A percentile compares a stretch with the other conserved stretches of the same genome.
Conservation (phyloP, 2,329 filamentous ascomycete species). For the Tolypocladium inflatum region DNA sequence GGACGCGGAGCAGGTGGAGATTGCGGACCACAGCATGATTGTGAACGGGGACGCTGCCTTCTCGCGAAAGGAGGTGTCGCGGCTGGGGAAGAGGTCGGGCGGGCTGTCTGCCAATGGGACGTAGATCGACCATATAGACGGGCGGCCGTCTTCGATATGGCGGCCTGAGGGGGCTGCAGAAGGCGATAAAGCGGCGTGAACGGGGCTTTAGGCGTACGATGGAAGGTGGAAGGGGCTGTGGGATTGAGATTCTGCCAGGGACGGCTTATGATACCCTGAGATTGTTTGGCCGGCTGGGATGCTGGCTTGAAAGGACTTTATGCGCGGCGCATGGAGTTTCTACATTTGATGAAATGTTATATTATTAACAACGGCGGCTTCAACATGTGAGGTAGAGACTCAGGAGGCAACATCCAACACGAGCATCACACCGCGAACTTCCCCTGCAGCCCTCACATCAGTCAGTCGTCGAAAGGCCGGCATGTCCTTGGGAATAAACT, state of each 20-base stretch:
- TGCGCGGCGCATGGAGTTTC: neutral
- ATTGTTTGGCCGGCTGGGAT: neutral
- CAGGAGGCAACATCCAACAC: no score
- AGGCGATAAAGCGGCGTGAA: neutral
- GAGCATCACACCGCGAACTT: no score
- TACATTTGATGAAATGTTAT: neutral
- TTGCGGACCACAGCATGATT: constrained; percentile 55
- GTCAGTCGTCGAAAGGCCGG: no score
- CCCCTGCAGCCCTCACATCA: no score
- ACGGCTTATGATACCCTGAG: neutral
- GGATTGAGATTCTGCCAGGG: neutral
- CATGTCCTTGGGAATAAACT: no score
- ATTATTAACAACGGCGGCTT: no score
- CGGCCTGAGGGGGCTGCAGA: neutral
- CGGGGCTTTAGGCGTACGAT: neutral
- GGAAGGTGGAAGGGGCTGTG: neutral
- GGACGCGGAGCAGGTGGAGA: constrained; percentile 34
- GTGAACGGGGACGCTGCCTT: constrained; percentile 48
- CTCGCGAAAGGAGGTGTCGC: constrained; percentile 42
- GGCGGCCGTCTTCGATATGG: neutral
- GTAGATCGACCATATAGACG: neutral
- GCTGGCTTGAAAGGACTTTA: neutral
- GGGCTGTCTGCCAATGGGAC: constrained; percentile 11
- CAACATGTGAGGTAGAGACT: no score
- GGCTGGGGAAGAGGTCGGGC: constrained; percentile 31